A percentile compares a stretch with the other conserved stretches of the same genome.
phyloP scores from a whole-genome alignment of 2,329 filamentous ascomycete genomes.

The Diaporthe citri region DNA sequence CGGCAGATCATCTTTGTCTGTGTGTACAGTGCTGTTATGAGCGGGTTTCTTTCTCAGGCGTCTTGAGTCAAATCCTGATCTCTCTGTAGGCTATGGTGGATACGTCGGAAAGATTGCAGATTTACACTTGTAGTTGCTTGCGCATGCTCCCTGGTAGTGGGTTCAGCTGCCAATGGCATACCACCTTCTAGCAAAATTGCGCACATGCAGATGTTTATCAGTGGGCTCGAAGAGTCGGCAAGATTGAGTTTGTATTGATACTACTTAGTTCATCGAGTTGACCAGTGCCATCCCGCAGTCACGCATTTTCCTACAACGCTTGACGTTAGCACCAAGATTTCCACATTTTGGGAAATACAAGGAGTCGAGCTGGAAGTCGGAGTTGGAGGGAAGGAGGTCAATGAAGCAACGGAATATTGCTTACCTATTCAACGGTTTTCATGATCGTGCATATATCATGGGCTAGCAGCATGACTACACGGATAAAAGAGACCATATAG shows the following conservation, averaged over 20 bases:
- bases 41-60: conserved; percentile 15
- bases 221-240: not conserved
- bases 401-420: not conserved
- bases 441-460: not conserved
- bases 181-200: not conserved
- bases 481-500: not conserved
- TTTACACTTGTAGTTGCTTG: not conserved
- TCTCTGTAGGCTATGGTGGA: not conserved
- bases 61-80: not conserved
- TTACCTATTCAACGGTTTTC: not conserved
- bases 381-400: not conserved
- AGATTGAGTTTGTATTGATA: not conserved
- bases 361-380: no score
- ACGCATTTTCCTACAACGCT: no score
- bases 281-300: no score
- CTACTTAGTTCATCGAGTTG: no score
- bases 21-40: conserved; percentile 17
- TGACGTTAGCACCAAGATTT: no score
- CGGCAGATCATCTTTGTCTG: conserved; percentile 27
- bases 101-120: no score
- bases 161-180: not conserved
- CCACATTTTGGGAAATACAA: no score
- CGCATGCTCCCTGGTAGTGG: not conserved
- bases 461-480: not conserved
- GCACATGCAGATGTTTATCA: not conserved